Percentiles rank a stretch among this genome's conserved stretches.
Conservation (phyloP, 1,139 yeast species). For the Hyphopichia burtonii region DNA sequence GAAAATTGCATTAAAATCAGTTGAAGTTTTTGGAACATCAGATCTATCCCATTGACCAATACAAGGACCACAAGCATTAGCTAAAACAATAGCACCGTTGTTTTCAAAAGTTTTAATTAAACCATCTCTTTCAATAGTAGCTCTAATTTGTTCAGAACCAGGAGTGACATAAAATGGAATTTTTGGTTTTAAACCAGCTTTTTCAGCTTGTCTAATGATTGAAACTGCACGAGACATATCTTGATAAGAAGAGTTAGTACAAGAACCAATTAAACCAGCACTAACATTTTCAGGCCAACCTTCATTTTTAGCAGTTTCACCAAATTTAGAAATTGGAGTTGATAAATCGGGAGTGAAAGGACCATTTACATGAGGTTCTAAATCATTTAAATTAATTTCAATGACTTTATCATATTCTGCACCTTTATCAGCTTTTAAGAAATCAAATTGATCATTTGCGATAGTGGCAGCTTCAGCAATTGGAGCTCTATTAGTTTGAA, state of each 20-base stretch:
- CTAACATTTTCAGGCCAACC: conserved; percentile 80
- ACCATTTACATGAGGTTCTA: conserved; percentile 91
- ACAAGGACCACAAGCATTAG: conserved; percentile 99
- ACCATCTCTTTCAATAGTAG: conserved; percentile 95
- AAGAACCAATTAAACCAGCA: conserved; percentile 95
- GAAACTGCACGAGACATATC: conserved; percentile 96
- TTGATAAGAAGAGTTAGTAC: conserved; percentile 96
- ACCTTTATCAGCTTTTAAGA: conserved; percentile 75
- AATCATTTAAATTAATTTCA: conserved; percentile 69
- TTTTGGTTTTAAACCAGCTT: conserved; percentile 86
- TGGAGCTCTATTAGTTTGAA: conserved; percentile 78
- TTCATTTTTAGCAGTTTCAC: conserved; percentile 59
- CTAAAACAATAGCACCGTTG: conserved; percentile 87
- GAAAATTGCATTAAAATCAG: conserved; percentile 77
- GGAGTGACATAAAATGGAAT: conserved; percentile 94
- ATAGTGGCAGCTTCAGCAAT: conserved; percentile 76
- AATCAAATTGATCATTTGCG: conserved; percentile 59
- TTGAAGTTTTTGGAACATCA: conserved; percentile 61
- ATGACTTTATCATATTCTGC: conserved; percentile 82
- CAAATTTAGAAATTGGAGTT: conserved; percentile 76
- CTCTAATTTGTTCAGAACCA: conserved; percentile 98
- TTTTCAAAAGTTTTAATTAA: conserved; percentile 73
- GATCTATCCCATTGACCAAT: conserved; percentile 98
- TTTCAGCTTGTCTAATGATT: conserved; percentile 78
- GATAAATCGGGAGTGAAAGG: conserved; percentile 95